Conservation (phyloP, 192 early-diverging fungal species). For the Diversispora eburnea region DNA sequence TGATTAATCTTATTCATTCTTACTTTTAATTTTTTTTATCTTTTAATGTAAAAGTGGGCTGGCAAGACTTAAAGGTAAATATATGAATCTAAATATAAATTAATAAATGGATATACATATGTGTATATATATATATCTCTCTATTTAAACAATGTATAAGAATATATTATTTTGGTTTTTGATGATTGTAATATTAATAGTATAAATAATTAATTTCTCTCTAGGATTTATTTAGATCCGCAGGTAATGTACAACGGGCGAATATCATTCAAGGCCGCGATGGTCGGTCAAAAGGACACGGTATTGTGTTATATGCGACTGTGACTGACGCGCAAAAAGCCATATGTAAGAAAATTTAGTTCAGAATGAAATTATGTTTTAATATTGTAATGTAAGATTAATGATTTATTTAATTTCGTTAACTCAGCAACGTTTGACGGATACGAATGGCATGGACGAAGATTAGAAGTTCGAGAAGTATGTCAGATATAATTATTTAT, state of each 20-base stretch:
- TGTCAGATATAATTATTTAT: neutral
- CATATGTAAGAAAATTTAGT: constrained; percentile 34
- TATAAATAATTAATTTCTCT: constrained; percentile 5
- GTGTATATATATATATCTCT: neutral
- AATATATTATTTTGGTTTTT: neutral
- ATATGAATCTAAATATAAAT: neutral
- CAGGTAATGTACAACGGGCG: constrained; percentile 55
- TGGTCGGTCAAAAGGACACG: constrained; percentile 64
- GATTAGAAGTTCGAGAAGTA: constrained; percentile 45
- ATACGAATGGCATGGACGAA: constrained; percentile 40
- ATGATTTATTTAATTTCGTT: neutral
- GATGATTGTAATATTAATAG: neutral
- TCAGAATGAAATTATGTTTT: neutral
- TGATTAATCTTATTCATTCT: neutral
- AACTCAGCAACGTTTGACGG: constrained; percentile 39
- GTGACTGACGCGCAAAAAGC: constrained; percentile 59
- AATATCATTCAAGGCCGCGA: constrained; percentile 49
- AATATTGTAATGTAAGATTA: too few species aligned
- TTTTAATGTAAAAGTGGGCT: constrained; percentile 16
- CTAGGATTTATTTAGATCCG: constrained; percentile 52
- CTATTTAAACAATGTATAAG: neutral
- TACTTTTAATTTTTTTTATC: neutral
- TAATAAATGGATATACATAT: too few species aligned
- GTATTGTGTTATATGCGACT: constrained; percentile 56
- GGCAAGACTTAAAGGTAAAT: constrained; percentile 28